These are phyloP conservation scores for Hypholoma sublateritium DNA, from an alignment of 768 basidiomycete genomes.

Conservation along the genomic window DNA sequence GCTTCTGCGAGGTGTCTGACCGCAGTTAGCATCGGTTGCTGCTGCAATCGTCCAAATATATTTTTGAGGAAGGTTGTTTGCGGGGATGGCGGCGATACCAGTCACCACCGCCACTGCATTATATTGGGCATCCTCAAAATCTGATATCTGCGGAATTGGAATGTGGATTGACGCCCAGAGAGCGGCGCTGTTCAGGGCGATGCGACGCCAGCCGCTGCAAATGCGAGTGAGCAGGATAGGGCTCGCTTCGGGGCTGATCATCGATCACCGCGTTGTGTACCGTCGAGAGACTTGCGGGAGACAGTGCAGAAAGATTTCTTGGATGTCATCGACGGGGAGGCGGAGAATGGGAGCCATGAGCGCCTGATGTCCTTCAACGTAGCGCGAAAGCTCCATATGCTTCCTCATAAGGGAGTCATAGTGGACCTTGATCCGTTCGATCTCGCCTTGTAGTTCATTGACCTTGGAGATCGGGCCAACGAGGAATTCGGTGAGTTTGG, in stretches of 20 bases:
- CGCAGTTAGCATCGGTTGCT: too few relatives aligned
- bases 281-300: too few relatives aligned
- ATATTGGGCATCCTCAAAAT: too few relatives aligned
- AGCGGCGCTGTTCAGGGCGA: constrained; percentile 19
- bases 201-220: constrained; percentile 19
- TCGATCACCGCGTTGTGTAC: constrained; percentile 14
- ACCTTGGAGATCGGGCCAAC: too few relatives aligned
- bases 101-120: too few relatives aligned
- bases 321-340: constrained; percentile 16
- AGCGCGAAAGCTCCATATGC: background rate
- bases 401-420: background rate
- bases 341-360: constrained; percentile 16
- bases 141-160: constrained; percentile 1
- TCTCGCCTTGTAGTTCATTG: too few relatives aligned
- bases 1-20: too few relatives aligned
- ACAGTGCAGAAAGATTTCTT: constrained; percentile 19
- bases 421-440: too few relatives aligned
- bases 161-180: constrained; percentile 24
- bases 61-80: too few relatives aligned
- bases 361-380: background rate
- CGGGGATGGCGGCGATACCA: too few relatives aligned
- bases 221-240: constrained; percentile 22
- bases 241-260: constrained; percentile 10
- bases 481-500: too few relatives aligned
- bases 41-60: too few relatives aligned